Base-by-base conservation (phyloP, 139 green algal species). In the Pedinophyceae sp. region DNA sequence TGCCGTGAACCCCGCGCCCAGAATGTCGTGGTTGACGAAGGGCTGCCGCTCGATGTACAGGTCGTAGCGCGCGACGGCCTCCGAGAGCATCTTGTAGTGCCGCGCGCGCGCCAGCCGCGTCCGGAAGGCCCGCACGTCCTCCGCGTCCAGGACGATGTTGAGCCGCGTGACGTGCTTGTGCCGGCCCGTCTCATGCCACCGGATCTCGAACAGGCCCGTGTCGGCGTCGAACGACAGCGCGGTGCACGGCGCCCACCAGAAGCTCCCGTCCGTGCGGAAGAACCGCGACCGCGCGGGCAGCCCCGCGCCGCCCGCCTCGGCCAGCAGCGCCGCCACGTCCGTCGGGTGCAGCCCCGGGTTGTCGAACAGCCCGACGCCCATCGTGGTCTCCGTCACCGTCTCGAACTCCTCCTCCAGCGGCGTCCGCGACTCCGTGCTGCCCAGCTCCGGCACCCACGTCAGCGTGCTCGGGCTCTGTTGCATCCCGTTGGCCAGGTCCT, bases 81-180 rank as follows among this genome's bases (percentile, higher is more conserved):
- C 76, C 2, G 61, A 48, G 60, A 68, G 50, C 30, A 28, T 48
- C 28, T 48, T 39, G 17, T 30, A n/a, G 27, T 17, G n/a, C 13
- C 57, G 46, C 15, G 54, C 70, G 43, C 66, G 47, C 19, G 38
- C 23, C 25, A 77, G 59, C 13, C 70, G 41, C 28, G 66, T 60
- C 20, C 60, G 50, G 64, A 88, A 85, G n/a, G 54, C 61, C 1
- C 49, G 48, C 3, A 54, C 40, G 65, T 59, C 71, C 59, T 85
- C 76, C 30, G 69, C 55, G 27, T 73, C 59, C 38, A 85, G 76
- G 1, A 85, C 46, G 27, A 88, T 49, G 64, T 85, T 85, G 10
- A 88, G 65, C 2, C 76, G 70, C 65, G 79, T 82, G 27, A 82
- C 76, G 63, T 66, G 70, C 52, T 87, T 87, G 3, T 54, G 67